phyloP scores from a whole-genome alignment of 768 basidiomycete species.

The Tubosaeta brunneosetosa region DNA sequence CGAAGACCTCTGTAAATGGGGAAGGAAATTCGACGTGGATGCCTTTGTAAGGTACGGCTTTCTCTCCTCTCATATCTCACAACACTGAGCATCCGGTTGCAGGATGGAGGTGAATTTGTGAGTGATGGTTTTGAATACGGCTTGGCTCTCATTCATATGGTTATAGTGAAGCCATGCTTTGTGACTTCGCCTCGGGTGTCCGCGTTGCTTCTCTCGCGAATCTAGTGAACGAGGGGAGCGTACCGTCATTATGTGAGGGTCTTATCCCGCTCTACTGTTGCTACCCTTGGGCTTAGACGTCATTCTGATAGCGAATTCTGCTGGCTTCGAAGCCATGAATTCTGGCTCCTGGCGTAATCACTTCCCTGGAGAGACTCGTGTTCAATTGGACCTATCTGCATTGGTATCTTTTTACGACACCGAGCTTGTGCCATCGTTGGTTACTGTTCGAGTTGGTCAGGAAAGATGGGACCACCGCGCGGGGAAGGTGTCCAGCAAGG shows the following conservation, averaged over 20 bases:
- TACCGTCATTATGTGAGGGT: background rate
- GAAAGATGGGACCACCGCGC: background rate
- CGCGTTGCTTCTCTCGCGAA: background rate
- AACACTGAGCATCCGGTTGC: background rate
- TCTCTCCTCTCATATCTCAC: background rate
- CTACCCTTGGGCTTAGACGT: background rate
- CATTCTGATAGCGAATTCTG: background rate
- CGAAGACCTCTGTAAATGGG: background rate
- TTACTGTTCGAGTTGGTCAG: background rate
- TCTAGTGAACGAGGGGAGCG: background rate
- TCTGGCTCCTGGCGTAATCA: slow-evolving; percentile 20
- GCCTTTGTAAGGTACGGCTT: background rate
- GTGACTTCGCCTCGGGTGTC: background rate
- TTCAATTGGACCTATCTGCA: slow-evolving; percentile 12
- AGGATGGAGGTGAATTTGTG: slow-evolving; percentile 1
- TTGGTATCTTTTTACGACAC: background rate
- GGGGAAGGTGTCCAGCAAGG: slow-evolving; percentile 2
- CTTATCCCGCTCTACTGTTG: background rate
- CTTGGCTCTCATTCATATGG: background rate
- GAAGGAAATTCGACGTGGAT: background rate
- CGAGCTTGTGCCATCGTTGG: background rate
- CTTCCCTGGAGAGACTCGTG: slow-evolving; percentile 18
- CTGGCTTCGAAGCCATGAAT: slow-evolving; percentile 4
- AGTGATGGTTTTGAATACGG: background rate
- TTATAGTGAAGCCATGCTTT: background rate